A percentile compares a stretch with the other conserved stretches of the same genome.
phyloP scores from a whole-genome alignment of 164 flowering plant species.

The Magnolia sinica region DNA sequence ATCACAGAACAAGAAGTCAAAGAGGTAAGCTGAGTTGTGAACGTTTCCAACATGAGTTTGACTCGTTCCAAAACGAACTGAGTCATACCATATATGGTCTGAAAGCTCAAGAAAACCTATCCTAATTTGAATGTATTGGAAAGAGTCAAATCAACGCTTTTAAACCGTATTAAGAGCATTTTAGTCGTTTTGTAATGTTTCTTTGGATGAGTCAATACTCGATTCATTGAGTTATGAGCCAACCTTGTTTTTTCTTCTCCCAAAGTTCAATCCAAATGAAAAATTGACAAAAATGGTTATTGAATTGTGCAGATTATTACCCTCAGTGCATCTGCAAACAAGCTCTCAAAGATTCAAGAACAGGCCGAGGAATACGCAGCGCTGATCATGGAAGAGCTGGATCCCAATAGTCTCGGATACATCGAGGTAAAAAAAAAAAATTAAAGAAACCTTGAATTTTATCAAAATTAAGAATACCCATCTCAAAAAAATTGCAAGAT shows the following conservation, averaged over 20 bases:
- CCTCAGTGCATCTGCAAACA: conserved; percentile 56
- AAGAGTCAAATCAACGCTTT: background rate
- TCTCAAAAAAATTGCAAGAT: background rate
- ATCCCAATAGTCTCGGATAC: conserved; percentile 43
- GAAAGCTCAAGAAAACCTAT: background rate
- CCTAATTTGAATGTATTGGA: background rate
- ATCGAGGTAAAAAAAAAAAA: conserved; percentile 30
- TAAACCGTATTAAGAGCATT: background rate
- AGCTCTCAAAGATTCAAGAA: conserved; percentile 41
- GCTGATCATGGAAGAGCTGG: conserved; percentile 62
- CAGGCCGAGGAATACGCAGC: conserved; percentile 58
- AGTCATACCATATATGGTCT: background rate
- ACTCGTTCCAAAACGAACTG: background rate
- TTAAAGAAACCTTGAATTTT: background rate
- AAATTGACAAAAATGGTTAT: background rate
- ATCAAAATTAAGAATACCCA: background rate
- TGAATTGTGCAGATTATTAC: conserved; percentile 30
- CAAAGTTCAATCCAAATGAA: background rate
- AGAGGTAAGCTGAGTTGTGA: conserved; percentile 41
- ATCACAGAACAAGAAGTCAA: conserved; percentile 72
- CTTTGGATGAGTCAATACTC: background rate
- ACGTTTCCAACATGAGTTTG: background rate
- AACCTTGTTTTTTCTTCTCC: background rate
- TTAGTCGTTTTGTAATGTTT: too few species aligned
- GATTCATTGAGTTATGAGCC: background rate